Evolutionary conservation across 2,329 filamentous ascomycete species (phyloP), one percentile per base, ranked within the genome.

Genomic region (Trichoderma sp.): DNA sequence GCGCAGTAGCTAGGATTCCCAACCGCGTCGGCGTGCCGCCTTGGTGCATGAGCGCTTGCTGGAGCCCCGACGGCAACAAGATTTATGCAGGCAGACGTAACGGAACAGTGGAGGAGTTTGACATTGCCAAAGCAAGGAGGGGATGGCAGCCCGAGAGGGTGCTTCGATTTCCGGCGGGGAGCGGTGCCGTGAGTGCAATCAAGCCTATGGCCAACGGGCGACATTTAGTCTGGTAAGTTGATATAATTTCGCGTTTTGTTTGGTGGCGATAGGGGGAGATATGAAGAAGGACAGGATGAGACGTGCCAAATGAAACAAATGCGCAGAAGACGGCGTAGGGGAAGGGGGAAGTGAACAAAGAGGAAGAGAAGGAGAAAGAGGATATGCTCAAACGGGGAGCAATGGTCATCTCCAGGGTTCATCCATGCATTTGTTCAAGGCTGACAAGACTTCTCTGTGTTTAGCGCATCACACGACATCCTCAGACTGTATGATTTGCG

Each of bases 41-140:
- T 0, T 99, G 96, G 96, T 98, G 96, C 84, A 98, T 98, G 92
- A 95, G 94, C 78, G 95, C 95, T 1, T 98, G 95, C 85, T 99
- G 97, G 97, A 96, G 93, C 73, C 95, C 95, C 0, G 94, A 98
- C 82, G 97, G 97, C 16, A 98, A 98, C 84, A 95, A 91, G 84
- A 95, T 99, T 80, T 99, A 98, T 84, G 95, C 94, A 0, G 97
- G 97, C 0, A 89, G 97, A 33, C 89, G 97, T 75, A 98, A 98
- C 83, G 91, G 95, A 69, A 97, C 95, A 0, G 97, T 99, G 0
- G 97, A 99, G 79, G 97, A 99, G 84, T 99, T 94, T 84, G 95
- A 91, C 80, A 88, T 99, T 21, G 94, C 97, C 82, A 95, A 95
- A 80, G 91, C 90, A 0, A 84, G 82, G 67, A 80, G 92, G 1